Evolutionary conservation across 352 stramenopile genomes (phyloP), one percentile per base, ranked within the genome.

Genomic region (Globisporangium solare): DNA sequence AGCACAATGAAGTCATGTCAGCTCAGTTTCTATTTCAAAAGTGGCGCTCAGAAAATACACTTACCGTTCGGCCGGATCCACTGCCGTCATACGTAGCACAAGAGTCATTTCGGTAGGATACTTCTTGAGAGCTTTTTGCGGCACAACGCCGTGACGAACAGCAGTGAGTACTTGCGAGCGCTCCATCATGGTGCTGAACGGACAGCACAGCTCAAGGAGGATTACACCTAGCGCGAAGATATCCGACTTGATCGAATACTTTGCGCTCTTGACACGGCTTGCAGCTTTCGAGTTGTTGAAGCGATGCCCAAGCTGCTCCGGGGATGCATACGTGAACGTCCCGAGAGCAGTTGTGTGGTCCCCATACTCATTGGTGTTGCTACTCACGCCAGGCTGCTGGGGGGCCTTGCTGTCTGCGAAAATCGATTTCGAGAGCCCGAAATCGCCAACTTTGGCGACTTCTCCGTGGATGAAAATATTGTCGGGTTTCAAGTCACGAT

Each of bases 111-210:
- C 83, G 32, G 71, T 71, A 0, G 83, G 71, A 56, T 83, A 94
- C 3, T 70, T 54, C 57, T 86, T 66, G 6, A 83, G 66, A 17
- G 76, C 74, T n/a, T 73, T 66, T 45, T 87, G 77, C 2, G 83
- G 81, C n/a, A 94, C 71, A 22, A 94, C 79, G 3, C 83, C 83
- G 35, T 94, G 83, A 35, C 83, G 77, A 21, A 91, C 79, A 52
- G 52, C 78, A 8, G 82, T 94, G 6, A 94, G 63, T 35, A 94
- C 83, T 67, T 94, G 83, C 31, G 83, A 89, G 15, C 83, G 72
- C 60, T 94, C 83, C 83, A 94, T 94, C 80, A 89, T 90, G 18
- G 83, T 94, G 56, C 76, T 66, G 57, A 89, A 94, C 14, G 82
- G 80, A 52, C 79, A 90, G 42, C 83, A 94, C 10, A 94, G 53